phyloP scores from a whole-genome alignment of 2,329 filamentous ascomycete species.

The Fusarium transvaalense region DNA sequence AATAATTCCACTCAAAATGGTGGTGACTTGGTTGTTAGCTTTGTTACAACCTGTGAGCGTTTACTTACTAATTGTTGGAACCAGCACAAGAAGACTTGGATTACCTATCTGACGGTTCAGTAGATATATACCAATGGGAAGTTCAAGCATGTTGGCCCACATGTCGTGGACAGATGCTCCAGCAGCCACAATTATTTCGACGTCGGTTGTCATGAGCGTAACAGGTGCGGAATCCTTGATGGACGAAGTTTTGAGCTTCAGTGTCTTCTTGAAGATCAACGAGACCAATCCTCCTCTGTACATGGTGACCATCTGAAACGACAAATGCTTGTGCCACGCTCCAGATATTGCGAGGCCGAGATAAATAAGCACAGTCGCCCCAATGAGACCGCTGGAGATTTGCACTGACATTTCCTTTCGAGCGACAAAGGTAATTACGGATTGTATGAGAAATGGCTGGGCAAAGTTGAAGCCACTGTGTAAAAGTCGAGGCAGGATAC shows the following conservation, averaged over 20 bases:
- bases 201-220: constrained; percentile 62
- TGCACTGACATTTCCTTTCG: constrained; percentile 47
- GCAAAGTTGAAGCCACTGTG: constrained; percentile 58
- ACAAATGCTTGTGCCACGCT: constrained; percentile 52
- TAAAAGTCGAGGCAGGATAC: constrained; percentile 54
- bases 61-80: constrained; percentile 46
- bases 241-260: constrained; percentile 49
- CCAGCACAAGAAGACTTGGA: constrained; percentile 48
- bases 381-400: constrained; percentile 56
- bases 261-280: constrained; percentile 63
- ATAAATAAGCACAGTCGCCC: constrained; percentile 57
- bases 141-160: constrained; percentile 56
- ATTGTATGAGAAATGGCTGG: constrained; percentile 60
- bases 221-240: constrained; percentile 55
- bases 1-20: constrained; percentile 36
- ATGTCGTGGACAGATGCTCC: constrained; percentile 51
- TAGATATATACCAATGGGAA: constrained; percentile 55
- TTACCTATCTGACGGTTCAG: constrained; percentile 53
- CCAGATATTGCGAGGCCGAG: constrained; percentile 56
- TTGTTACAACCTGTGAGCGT: fast-evolving
- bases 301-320: constrained; percentile 54
- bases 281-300: constrained; percentile 55
- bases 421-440: constrained; percentile 51
- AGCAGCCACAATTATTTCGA: constrained; percentile 53
- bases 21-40: constrained; percentile 34